These are phyloP conservation scores for Lycium barbarum DNA, from an alignment of 257 asterid genomes.

Conservation along the genomic window DNA sequence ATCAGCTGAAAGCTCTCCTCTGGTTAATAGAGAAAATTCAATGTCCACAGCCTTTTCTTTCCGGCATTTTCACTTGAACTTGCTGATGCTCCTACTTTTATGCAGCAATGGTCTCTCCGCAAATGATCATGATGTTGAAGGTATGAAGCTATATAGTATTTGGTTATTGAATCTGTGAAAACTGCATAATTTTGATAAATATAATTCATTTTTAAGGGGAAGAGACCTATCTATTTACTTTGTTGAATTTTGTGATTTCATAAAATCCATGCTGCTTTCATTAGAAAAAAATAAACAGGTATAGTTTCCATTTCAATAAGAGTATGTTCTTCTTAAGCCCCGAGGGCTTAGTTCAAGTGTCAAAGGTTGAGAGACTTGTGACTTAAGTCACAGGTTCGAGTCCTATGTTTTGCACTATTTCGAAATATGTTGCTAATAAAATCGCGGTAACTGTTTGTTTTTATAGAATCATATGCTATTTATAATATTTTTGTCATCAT, in stretches of 20 bases:
- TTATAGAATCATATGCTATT: neutral
- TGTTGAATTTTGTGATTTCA: neutral
- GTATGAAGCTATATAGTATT: conserved; percentile 37
- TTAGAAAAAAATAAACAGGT: neutral
- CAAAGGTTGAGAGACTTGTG: too few relatives aligned
- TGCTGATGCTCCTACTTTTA: conserved; percentile 50
- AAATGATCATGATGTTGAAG: conserved; percentile 68
- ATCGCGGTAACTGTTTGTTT: neutral
- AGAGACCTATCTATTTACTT: neutral
- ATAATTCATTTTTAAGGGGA: neutral
- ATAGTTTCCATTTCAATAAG: neutral
- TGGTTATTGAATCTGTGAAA: neutral
- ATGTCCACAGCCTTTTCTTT: conserved; percentile 33
- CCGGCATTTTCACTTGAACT: conserved; percentile 35
- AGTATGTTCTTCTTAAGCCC: neutral
- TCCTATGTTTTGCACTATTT: neutral
- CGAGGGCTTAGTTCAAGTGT: too few relatives aligned
- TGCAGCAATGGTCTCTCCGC: conserved; percentile 50
- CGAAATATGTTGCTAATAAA: neutral
- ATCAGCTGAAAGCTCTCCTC: conserved; percentile 25
- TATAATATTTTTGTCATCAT: neutral
- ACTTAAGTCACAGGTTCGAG: too few relatives aligned
- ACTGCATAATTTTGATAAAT: neutral
- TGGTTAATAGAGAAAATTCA: conserved; percentile 34
- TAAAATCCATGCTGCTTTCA: neutral